phyloP scores from a whole-genome alignment of 2,329 filamentous ascomycete species.

The Diaporthe eres region DNA sequence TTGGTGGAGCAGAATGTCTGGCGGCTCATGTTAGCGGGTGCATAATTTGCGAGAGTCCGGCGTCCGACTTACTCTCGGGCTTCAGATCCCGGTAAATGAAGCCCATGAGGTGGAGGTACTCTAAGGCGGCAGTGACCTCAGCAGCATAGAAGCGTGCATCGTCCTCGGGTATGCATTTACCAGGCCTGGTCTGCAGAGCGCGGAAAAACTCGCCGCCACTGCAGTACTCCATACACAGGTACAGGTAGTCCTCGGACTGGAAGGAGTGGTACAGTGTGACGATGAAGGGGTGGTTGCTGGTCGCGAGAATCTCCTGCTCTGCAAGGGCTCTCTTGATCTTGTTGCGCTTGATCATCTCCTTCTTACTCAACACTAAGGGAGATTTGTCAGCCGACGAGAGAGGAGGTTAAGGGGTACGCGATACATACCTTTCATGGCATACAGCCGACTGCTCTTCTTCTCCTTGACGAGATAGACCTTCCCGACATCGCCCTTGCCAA shows the following conservation, averaged over 20 bases:
- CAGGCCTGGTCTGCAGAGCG: conserved; percentile 93
- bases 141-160: conserved; percentile 97
- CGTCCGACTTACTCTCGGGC: conserved; percentile 84
- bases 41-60: conserved; percentile 5
- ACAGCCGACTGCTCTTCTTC: conserved; percentile 95
- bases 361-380: conserved; percentile 90
- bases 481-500: conserved; percentile 97
- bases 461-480: conserved; percentile 98
- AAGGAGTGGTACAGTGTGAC: conserved; percentile 99
- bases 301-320: conserved; percentile 97
- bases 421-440: conserved; percentile 95
- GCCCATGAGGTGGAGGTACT: conserved; percentile 98
- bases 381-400: conserved; percentile 53
- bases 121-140: conserved; percentile 94
- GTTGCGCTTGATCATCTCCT: conserved; percentile 99
- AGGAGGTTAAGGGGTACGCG: background rate
- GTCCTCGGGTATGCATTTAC: conserved; percentile 97
- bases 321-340: conserved; percentile 99
- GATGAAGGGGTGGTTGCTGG: conserved; percentile 99
- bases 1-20: conserved; percentile 97
- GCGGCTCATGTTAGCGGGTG: conserved; percentile 53
- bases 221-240: conserved; percentile 99
- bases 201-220: conserved; percentile 99
- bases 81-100: conserved; percentile 99
- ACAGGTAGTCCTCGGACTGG: conserved; percentile 98